Evolutionary conservation across 2,329 filamentous ascomycete species (phyloP).

Genomic region (Fusarium ramigenum): DNA sequence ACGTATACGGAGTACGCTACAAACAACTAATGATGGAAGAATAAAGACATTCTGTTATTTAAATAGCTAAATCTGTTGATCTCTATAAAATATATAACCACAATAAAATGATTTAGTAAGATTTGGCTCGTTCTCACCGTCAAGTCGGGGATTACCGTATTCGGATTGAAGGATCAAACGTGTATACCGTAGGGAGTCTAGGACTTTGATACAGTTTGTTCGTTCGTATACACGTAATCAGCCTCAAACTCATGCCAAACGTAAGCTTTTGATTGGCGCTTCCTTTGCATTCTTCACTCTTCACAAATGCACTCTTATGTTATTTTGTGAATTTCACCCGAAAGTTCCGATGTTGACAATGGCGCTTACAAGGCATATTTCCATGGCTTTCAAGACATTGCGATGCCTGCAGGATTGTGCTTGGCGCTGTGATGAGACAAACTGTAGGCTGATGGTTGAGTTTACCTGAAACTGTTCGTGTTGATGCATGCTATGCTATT

Average conservation of each 20-base stretch:
- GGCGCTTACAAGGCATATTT: neutral
- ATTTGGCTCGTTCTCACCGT: neutral
- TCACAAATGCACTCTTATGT: neutral
- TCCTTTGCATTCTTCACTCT: neutral
- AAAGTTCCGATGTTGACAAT: neutral
- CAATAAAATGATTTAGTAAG: neutral
- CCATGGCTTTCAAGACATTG: neutral
- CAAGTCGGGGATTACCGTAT: slow-evolving; percentile 7
- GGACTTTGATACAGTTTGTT: neutral
- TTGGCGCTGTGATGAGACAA: neutral
- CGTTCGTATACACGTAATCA: slow-evolving; percentile 2
- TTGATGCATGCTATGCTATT: neutral
- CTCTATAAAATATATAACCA: rapidly evolving
- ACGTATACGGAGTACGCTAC: too few relatives aligned
- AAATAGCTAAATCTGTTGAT: neutral
- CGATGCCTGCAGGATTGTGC: neutral
- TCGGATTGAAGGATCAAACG: neutral
- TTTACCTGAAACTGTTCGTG: slow-evolving; percentile 3
- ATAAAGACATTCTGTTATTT: neutral
- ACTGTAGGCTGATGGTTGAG: neutral
- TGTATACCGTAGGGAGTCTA: neutral
- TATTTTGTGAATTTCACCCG: neutral
- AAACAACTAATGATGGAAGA: neutral
- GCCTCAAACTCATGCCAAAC: neutral
- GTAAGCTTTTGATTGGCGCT: neutral